A percentile compares a stretch with the other conserved stretches of the same genome.
Evolutionary conservation across 208 protist genomes (phyloP).

Genomic region (Leishmania turanica): DNA sequence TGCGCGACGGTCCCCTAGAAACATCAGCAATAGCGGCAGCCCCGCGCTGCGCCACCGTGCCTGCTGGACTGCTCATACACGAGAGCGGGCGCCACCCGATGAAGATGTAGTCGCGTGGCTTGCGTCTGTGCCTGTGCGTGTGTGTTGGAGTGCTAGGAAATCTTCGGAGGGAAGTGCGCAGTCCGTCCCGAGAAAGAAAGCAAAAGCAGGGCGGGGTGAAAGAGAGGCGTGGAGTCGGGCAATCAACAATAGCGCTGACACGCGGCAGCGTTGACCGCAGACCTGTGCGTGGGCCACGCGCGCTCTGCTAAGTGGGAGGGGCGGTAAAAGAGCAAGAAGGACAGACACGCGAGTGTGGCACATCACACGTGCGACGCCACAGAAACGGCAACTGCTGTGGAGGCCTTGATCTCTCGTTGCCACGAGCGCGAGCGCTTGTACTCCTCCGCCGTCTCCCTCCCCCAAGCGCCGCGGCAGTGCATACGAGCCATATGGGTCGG

Average conservation of each 20-base stretch:
- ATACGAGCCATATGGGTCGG: too few relatives aligned
- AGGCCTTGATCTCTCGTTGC: background rate
- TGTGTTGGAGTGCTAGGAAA: background rate
- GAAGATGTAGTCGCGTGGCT: background rate
- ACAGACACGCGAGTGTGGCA: background rate
- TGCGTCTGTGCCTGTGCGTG: background rate
- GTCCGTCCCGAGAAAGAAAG: too few relatives aligned
- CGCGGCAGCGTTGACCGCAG: background rate
- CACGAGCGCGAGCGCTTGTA: background rate
- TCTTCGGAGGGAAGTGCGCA: background rate
- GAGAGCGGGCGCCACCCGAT: background rate
- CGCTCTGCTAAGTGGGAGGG: background rate
- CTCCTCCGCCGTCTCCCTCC: background rate
- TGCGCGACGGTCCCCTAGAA: background rate
- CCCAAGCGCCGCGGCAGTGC: background rate
- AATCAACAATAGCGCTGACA: background rate
- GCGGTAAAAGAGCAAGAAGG: background rate
- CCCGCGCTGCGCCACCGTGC: background rate
- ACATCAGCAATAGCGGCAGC: background rate
- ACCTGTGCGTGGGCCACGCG: background rate
- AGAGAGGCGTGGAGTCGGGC: background rate
- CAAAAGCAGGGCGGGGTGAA: background rate
- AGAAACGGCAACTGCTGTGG: background rate
- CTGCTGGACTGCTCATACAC: background rate
- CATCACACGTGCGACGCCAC: background rate